These are phyloP conservation scores for Carex pumila DNA, from an alignment of 176 grass and related monocot species.

Conservation along the genomic window DNA sequence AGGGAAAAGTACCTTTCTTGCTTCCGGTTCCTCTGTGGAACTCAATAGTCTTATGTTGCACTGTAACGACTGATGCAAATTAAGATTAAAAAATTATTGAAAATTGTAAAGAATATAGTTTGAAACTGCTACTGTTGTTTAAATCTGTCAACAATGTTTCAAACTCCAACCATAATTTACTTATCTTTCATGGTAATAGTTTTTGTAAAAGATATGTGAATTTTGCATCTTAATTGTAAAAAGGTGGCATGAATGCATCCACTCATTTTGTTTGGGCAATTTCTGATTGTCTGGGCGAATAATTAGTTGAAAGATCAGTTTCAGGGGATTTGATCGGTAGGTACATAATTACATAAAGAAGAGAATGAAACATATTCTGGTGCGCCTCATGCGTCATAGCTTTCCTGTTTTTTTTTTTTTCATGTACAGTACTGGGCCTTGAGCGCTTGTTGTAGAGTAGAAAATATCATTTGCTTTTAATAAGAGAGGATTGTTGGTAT, in stretches of 20 bases:
- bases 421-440: not conserved
- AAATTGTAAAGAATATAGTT: too few relatives aligned
- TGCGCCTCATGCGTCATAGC: not conserved
- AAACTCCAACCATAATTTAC: not conserved
- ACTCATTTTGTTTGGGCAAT: not conserved
- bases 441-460: too few relatives aligned
- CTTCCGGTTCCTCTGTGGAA: not conserved
- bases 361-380: not conserved
- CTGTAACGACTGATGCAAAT: too few relatives aligned
- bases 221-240: not conserved
- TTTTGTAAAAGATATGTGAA: not conserved
- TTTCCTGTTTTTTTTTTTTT: not conserved
- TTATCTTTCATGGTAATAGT: not conserved
- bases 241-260: not conserved
- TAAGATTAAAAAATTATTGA: too few relatives aligned
- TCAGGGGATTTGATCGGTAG: not conserved
- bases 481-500: too few relatives aligned
- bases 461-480: too few relatives aligned
- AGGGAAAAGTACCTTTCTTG: not conserved
- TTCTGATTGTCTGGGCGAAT: not conserved
- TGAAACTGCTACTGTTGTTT: too few relatives aligned
- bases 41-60: not conserved
- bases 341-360: not conserved
- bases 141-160: too few relatives aligned
- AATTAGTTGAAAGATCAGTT: slow-evolving; percentile 11